Evolutionary conservation across 345 rosid genomes (phyloP).

Genomic region (Cardamine resedifolia): DNA sequence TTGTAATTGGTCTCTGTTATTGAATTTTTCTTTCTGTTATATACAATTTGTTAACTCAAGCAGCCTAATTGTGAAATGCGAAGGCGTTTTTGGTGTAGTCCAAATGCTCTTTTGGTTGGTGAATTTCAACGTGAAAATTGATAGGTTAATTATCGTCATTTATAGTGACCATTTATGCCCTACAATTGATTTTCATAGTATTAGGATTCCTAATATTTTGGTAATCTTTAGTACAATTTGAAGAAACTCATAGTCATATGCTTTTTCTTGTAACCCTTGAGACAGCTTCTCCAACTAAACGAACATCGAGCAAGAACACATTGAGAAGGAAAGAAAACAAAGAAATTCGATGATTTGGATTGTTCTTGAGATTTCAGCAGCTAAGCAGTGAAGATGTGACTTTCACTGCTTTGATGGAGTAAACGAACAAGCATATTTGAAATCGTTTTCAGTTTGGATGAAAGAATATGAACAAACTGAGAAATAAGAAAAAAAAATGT

Average conservation of each 20-base stretch:
- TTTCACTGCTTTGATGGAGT: background rate
- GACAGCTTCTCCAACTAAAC: background rate
- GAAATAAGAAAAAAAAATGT: background rate
- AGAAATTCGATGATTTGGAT: background rate
- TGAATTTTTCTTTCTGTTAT: background rate
- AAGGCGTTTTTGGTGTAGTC: background rate
- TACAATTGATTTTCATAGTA: background rate
- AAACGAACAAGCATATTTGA: background rate
- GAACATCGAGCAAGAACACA: background rate
- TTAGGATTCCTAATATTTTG: background rate
- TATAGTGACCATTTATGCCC: background rate
- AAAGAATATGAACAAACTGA: background rate
- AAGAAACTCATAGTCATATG: background rate
- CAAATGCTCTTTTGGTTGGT: background rate
- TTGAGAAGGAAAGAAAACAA: background rate
- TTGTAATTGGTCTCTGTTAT: constrained; percentile 11
- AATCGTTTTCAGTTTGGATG: background rate
- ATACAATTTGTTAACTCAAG: constrained; percentile 9
- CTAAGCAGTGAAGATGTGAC: background rate
- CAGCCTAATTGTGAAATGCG: constrained; percentile 4
- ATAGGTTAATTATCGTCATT: background rate
- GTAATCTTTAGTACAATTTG: background rate
- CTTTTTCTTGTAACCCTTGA: background rate
- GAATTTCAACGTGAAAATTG: background rate
- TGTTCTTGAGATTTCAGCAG: background rate